Percentiles rank a stretch among this genome's conserved stretches.
Evolutionary conservation across 257 asterid genomes (phyloP).

Genomic region (Nicotiana noctiflora): DNA sequence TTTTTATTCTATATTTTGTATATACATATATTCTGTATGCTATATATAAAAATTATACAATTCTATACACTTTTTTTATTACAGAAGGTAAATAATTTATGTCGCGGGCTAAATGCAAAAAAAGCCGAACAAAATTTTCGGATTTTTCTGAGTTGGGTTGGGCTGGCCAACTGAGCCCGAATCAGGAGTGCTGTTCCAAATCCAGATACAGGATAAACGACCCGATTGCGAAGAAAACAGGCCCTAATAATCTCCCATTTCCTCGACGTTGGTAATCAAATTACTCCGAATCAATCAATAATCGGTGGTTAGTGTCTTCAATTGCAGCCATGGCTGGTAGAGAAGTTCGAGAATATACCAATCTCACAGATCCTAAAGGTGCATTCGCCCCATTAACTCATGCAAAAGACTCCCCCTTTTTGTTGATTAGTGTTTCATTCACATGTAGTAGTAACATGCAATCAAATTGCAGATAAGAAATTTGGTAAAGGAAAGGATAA

Average conservation of each 20-base stretch:
- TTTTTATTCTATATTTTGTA: no score
- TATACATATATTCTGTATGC: no score
- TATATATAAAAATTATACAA: no score
- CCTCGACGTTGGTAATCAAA: no score
- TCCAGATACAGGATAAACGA: not conserved
- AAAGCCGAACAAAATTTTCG: no score
- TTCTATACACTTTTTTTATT: no score
- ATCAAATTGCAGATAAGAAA: constrained; percentile 55
- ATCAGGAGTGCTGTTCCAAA: no score
- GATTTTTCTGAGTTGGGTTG: no score
- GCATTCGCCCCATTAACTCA: not conserved
- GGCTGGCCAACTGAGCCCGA: no score
- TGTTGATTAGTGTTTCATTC: not conserved
- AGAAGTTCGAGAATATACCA: constrained; percentile 94
- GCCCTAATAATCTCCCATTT: not conserved
- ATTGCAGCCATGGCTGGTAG: constrained; percentile 66
- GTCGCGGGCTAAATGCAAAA: no score
- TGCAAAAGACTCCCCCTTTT: not conserved
- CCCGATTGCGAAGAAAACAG: not conserved
- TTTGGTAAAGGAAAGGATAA: constrained; percentile 83
- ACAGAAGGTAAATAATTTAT: no score
- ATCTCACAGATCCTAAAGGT: constrained; percentile 96
- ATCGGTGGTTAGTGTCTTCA: not conserved
- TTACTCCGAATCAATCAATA: not conserved
- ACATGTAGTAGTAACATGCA: no score